Evolutionary conservation across 306 rosid species (phyloP).

Genomic region (Abrus pulchellus): DNA sequence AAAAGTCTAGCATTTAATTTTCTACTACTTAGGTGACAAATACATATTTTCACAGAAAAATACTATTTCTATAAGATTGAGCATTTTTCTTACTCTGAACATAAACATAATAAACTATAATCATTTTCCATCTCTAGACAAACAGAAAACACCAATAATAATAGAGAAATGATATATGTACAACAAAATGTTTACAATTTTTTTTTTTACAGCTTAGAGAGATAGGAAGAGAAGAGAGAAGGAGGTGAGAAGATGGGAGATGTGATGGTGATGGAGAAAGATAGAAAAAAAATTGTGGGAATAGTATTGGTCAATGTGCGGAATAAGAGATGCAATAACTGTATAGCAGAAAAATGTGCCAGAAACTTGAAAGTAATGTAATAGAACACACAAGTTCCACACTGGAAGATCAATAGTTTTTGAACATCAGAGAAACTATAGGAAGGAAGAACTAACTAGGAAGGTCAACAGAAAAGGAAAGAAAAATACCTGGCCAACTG

Average conservation of each 20-base stretch:
- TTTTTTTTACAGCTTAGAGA: too few species aligned
- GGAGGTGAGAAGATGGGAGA: too few species aligned
- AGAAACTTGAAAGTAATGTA: constrained; percentile 29
- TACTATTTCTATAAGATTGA: constrained; percentile 1
- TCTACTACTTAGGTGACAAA: constrained; percentile 13
- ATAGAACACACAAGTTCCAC: constrained; percentile 34
- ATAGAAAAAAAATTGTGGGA: too few species aligned
- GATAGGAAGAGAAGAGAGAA: too few species aligned
- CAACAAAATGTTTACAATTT: too few species aligned
- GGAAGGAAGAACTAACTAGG: constrained; percentile 23
- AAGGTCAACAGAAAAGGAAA: constrained; percentile 19
- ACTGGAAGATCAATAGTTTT: constrained; percentile 14
- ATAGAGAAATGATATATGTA: background rate
- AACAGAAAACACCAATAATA: constrained; percentile 35
- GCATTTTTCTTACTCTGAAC: constrained; percentile 4
- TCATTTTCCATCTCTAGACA: constrained; percentile 39
- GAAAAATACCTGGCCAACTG: constrained; percentile 80
- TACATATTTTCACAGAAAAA: constrained; percentile 37
- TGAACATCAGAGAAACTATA: constrained; percentile 1
- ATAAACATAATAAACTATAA: background rate
- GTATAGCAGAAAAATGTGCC: constrained; percentile 22
- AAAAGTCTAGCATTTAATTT: constrained; percentile 30
- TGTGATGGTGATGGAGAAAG: too few species aligned
- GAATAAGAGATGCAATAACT: constrained; percentile 20
- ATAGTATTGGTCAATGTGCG: background rate